Conservation (phyloP, 148 eudicot species). For the Amaranthus palmeri region DNA sequence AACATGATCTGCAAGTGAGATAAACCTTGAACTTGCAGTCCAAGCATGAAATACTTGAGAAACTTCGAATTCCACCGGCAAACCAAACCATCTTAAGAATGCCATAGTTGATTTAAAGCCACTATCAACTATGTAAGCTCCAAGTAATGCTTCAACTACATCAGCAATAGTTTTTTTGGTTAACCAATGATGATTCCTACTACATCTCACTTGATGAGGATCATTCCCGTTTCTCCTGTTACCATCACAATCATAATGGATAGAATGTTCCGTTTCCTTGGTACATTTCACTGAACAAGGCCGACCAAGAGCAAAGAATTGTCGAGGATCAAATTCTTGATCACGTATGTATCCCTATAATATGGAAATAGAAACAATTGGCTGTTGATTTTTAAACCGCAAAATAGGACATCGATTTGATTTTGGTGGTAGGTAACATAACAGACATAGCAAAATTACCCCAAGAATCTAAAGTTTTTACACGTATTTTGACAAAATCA, state of each 20-base stretch:
- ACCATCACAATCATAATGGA: slow-evolving; percentile 42
- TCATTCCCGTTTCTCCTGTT: slow-evolving; percentile 18
- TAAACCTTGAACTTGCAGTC: slow-evolving; percentile 52
- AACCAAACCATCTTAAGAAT: slow-evolving; percentile 87
- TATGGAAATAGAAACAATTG: slow-evolving; percentile 1
- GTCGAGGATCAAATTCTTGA: slow-evolving; percentile 69
- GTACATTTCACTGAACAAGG: slow-evolving; percentile 64
- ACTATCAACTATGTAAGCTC: slow-evolving; percentile 82
- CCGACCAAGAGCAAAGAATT: slow-evolving; percentile 67
- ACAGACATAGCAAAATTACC: background rate
- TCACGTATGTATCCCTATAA: slow-evolving; percentile 83
- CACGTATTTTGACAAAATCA: background rate
- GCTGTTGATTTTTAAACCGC: background rate
- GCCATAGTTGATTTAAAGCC: slow-evolving; percentile 84
- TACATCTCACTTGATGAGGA: slow-evolving; percentile 52
- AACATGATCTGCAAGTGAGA: slow-evolving; percentile 44
- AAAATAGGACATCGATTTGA: background rate
- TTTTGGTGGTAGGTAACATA: background rate
- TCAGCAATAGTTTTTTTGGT: slow-evolving; percentile 88
- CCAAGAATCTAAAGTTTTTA: background rate
- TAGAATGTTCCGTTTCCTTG: slow-evolving; percentile 35
- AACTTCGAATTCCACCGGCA: slow-evolving; percentile 48
- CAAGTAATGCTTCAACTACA: slow-evolving; percentile 86
- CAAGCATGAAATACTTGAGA: slow-evolving; percentile 59
- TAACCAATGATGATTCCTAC: slow-evolving; percentile 73